These are phyloP conservation scores for Yamadazyma paraphyllophila DNA, from an alignment of 805 yeast genomes.

Conservation along the genomic window DNA sequence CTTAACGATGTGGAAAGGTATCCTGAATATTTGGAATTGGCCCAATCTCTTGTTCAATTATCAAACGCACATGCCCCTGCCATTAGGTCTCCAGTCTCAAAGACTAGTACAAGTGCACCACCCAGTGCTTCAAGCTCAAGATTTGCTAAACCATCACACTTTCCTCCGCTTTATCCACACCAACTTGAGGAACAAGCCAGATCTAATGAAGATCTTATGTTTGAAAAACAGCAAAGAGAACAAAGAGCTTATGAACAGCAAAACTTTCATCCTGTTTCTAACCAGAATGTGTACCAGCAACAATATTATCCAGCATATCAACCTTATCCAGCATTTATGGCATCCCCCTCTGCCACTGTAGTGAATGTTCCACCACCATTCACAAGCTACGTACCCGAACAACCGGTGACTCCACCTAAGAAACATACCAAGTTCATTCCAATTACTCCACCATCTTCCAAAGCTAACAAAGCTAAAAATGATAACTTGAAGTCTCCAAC, in stretches of 20 bases:
- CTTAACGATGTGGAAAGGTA: slow-evolving; percentile 47
- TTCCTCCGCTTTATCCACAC: slow-evolving; percentile 18
- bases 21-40: slow-evolving; percentile 49
- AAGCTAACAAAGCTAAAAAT: slow-evolving; percentile 23
- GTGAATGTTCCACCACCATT: slow-evolving; percentile 9
- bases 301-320: slow-evolving; percentile 11
- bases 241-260: slow-evolving; percentile 3
- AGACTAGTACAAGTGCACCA: not conserved
- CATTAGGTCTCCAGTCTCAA: not conserved
- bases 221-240: slow-evolving; percentile 4
- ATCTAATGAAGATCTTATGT: not conserved
- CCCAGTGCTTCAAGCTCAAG: not conserved
- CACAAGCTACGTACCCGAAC: slow-evolving; percentile 11
- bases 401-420: slow-evolving; percentile 18
- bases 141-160: slow-evolving; percentile 3
- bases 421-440: slow-evolving; percentile 35
- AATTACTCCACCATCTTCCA: slow-evolving; percentile 40
- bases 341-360: slow-evolving; percentile 14
- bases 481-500: slow-evolving; percentile 37
- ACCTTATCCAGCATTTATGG: slow-evolving; percentile 9
- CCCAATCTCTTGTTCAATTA: slow-evolving; percentile 39
- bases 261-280: not conserved
- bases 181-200: slow-evolving; percentile 8
- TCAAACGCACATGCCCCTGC: slow-evolving; percentile 15
- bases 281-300: not conserved